Base-by-base conservation (phyloP, 495 filamentous ascomycete genomes). In the Podospora pseudocomata region DNA sequence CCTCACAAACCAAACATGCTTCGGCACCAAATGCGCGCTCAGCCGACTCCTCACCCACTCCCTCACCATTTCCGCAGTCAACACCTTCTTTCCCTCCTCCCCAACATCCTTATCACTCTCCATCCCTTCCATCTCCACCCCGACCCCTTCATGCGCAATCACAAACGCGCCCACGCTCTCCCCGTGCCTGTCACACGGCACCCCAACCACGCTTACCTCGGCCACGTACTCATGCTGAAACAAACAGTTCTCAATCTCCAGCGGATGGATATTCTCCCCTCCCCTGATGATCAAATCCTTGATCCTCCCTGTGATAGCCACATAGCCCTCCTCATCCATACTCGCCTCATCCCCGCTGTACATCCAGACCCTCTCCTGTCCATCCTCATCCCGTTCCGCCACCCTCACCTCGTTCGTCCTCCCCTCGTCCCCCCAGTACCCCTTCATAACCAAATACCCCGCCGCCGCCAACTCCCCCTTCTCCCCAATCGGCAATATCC, bases 261-360 rank as follows among this genome's bases (percentile, higher is more conserved):
- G 83, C 2, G 95, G 95, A 75, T 97, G 92, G 71, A 99, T 97
- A 73, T 99, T 99, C 77, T 97, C 95, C 2, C 95, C 94, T 19
- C 92, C 95, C 28, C 91, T 85, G 72, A 99, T 97, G 65, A 99
- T 82, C 67, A 97, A 76, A 74, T 99, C 95, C 80, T 97, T 97
- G 72, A 96, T 91, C 16, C 92, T 73, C 16, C 83, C 83, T 32
- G 84, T 86, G 64, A 86, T 87, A 70, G 83, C 83, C 5, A 92
- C 83, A 73, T 88, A 92, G 23, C 90, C 90, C 5, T 89, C 78
- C 18, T 68, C 78, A 67, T 95, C 92, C 86, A 99, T 94, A 56
- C 83, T 80, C n/a, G 92, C 95, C 80, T 99, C 95, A 73, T 99
- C 95, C 19, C 95, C 94, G 1, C 90, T 96, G 69, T 86, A 79